These are phyloP conservation scores for Diutina siamensis DNA, from an alignment of 1,139 yeast genomes.

Conservation along the genomic window DNA sequence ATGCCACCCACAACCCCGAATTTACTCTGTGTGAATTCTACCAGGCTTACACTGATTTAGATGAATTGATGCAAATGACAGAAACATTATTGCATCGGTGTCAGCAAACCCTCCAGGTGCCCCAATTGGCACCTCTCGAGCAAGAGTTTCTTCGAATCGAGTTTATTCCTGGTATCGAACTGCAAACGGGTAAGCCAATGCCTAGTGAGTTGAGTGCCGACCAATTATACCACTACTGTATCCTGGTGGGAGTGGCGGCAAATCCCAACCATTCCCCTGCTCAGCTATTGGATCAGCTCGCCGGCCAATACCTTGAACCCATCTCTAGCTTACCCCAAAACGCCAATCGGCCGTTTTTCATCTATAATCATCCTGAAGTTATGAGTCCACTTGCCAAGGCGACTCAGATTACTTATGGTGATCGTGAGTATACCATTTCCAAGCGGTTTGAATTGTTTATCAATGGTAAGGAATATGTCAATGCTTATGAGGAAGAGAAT, in stretches of 20 bases:
- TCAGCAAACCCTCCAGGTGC: background rate
- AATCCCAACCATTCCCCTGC: slow-evolving; percentile 37
- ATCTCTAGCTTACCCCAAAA: slow-evolving; percentile 18
- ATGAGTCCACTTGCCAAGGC: slow-evolving; percentile 88
- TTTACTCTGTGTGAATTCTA: slow-evolving; percentile 92
- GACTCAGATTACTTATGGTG: slow-evolving; percentile 13
- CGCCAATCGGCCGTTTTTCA: slow-evolving; percentile 47
- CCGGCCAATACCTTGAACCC: slow-evolving; percentile 57
- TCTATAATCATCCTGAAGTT: slow-evolving; percentile 73
- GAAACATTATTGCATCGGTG: slow-evolving; percentile 42
- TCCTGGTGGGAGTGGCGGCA: slow-evolving; percentile 21
- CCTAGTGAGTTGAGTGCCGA: slow-evolving; percentile 29
- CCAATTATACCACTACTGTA: slow-evolving; percentile 27
- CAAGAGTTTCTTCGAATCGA: slow-evolving; percentile 32
- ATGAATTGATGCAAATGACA: slow-evolving; percentile 55
- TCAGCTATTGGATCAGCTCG: slow-evolving; percentile 55
- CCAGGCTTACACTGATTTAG: slow-evolving; percentile 62
- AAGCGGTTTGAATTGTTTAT: slow-evolving; percentile 78
- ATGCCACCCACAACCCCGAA: slow-evolving; percentile 90
- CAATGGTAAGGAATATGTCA: slow-evolving; percentile 69
- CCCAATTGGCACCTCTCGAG: slow-evolving; percentile 9
- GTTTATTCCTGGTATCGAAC: slow-evolving; percentile 46
- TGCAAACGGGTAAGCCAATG: slow-evolving; percentile 27
- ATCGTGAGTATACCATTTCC: slow-evolving; percentile 35
- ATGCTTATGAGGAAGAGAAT: slow-evolving; percentile 96